Conservation (phyloP, 352 stramenopile genomes). For the Globisporangium apiculatum region DNA sequence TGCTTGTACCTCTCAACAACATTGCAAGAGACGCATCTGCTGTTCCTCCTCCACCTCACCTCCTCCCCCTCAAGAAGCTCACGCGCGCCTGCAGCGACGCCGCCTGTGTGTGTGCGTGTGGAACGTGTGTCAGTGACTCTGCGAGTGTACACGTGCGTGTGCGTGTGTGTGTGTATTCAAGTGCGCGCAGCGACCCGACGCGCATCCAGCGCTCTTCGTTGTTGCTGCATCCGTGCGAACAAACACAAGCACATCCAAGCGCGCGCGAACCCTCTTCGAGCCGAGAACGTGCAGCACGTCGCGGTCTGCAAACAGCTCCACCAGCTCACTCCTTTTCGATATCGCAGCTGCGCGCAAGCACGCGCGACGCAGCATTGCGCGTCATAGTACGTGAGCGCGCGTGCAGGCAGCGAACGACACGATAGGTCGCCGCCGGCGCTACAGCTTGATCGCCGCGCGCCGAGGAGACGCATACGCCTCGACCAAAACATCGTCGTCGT, state of each 20-base stretch:
- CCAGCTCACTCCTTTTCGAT: not conserved
- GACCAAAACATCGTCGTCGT: not conserved
- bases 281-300: not conserved
- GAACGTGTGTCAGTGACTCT: too few species aligned
- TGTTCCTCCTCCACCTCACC: not conserved
- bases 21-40: not conserved
- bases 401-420: not conserved
- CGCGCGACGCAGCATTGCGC: too few species aligned
- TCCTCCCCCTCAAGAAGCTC: not conserved
- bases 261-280: too few species aligned
- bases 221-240: too few species aligned
- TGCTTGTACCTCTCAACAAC: too few species aligned
- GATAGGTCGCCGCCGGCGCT: conserved; percentile 10
- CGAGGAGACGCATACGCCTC: conserved; percentile 3
- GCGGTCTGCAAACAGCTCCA: not conserved
- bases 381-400: not conserved
- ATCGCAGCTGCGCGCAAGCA: not conserved
- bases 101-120: not conserved
- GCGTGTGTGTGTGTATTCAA: not conserved
- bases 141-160: not conserved
- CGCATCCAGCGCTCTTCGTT: not conserved
- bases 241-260: not conserved
- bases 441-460: conserved; percentile 8
- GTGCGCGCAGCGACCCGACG: not conserved
- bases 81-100: not conserved